Base-by-base conservation (phyloP, 306 rosid genomes). In the Begonia masoniana region DNA sequence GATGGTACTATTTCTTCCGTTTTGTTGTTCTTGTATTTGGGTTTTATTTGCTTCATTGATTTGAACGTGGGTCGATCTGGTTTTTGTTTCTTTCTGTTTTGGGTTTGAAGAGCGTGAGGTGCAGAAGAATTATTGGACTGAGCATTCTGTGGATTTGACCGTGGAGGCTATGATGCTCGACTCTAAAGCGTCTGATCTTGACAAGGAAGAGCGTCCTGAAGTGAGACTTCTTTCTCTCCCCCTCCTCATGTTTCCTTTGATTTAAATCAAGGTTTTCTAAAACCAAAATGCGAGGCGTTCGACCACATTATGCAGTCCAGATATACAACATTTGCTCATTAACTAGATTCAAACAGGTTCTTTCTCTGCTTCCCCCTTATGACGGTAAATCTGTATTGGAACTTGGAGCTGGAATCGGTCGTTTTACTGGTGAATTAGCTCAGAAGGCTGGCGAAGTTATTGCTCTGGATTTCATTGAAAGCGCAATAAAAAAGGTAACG, bases 141-240 rank as follows among this genome's bases (percentile, higher is more conserved):
- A 83, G 70, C 91, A 91, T 63, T 69, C 94, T 0, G 78, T 51
- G 2, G 78, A 78, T 69, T 62, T 91, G 49, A 85, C 97, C 0
- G 74, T 91, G 0, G 97, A 91, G 74, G 79, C 97, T 2, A 91
- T 91, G 96, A 85, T 91, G 97, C 97, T 91, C 13, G 97, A 91
- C 50, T 91, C 97, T 65, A 76, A 85, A 45, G 97, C 96, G 36
- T 74, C 88, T 8, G 73, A 85, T 85, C 97, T 91, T 10, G 97
- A 91, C 59, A 85, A 78, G 47, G 92, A 85, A 66, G 97, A 91
- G 74, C 74, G 97, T 42, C 97, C 97, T 13, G 97, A 91, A 73
- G 97, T 85, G 63, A 31, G 62, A 31, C 13, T 31, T 16, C 43
- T 52, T 3, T 24, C 26, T 41, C 1, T 49, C 1, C 47, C 11